These are phyloP conservation scores for Hemerocallis citrina DNA, from an alignment of 106 monocot genomes.

Conservation along the genomic window DNA sequence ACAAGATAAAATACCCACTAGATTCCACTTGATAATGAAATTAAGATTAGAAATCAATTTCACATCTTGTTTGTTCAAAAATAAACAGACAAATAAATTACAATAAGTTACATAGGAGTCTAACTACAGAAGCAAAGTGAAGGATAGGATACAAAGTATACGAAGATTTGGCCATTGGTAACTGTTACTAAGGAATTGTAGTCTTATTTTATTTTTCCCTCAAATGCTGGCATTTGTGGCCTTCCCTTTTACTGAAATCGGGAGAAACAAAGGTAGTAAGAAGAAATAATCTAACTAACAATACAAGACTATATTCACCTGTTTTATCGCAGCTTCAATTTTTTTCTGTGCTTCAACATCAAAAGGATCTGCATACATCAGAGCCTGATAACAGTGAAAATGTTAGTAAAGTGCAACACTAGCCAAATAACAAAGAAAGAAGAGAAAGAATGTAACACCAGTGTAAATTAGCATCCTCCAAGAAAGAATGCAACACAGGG, in stretches of 20 bases:
- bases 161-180: too few relatives aligned
- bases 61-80: too few relatives aligned
- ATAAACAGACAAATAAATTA: too few relatives aligned
- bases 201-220: too few relatives aligned
- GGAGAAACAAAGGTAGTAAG: background rate
- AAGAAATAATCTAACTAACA: background rate
- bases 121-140: too few relatives aligned
- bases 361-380: conserved; percentile 95
- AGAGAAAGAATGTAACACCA: background rate
- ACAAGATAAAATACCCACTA: too few relatives aligned
- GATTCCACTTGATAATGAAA: too few relatives aligned
- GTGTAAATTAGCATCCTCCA: too few relatives aligned
- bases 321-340: conserved; percentile 94
- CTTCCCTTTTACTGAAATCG: background rate
- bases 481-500: background rate
- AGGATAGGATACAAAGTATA: too few relatives aligned
- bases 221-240: background rate
- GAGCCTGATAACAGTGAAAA: conserved; percentile 39
- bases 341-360: conserved; percentile 76
- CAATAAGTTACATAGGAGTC: too few relatives aligned
- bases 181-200: too few relatives aligned
- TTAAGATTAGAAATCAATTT: too few relatives aligned
- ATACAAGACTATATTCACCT: conserved; percentile 24
- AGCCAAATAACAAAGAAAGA: background rate
- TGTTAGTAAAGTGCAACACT: background rate